These are phyloP conservation scores for Kazachstania sp. DNA, from an alignment of 1,139 yeast genomes.

Conservation along the genomic window DNA sequence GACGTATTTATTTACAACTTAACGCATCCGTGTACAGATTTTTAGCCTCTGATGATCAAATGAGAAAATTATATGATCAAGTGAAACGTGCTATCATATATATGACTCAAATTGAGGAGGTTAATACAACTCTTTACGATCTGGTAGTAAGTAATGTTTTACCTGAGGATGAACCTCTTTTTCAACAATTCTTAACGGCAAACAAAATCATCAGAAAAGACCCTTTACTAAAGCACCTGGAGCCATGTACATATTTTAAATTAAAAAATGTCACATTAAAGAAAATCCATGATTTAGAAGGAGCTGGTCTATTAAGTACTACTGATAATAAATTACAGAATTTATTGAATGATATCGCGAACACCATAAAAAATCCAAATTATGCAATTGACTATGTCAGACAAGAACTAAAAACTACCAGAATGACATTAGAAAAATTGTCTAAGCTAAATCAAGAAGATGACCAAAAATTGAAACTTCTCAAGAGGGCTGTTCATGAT, in stretches of 20 bases:
- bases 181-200: conserved; percentile 41
- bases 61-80: conserved; percentile 57
- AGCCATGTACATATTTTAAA: conserved; percentile 56
- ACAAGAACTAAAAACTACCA: conserved; percentile 53
- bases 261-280: conserved; percentile 72
- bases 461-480: conserved; percentile 5
- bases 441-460: conserved; percentile 12
- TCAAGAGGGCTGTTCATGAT: conserved; percentile 13
- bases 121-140: conserved; percentile 63
- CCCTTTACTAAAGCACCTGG: conserved; percentile 43
- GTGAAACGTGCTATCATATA: conserved; percentile 75
- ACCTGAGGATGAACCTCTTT: conserved; percentile 57
- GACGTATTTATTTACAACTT: conserved; percentile 33
- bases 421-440: conserved; percentile 41
- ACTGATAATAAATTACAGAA: conserved; percentile 63
- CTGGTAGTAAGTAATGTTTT: conserved; percentile 64
- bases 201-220: conserved; percentile 20
- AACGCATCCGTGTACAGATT: conserved; percentile 43
- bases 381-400: conserved; percentile 56
- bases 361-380: conserved; percentile 74
- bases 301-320: conserved; percentile 56
- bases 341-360: conserved; percentile 71
- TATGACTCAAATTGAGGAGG: conserved; percentile 64
- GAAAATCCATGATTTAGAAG: conserved; percentile 66
- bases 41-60: conserved; percentile 35